Percentiles rank a stretch among this genome's conserved stretches.
These are phyloP conservation scores for Naganishia sp. DNA, from an alignment of 1,284 basidiomycete genomes.

Conservation along the genomic window DNA sequence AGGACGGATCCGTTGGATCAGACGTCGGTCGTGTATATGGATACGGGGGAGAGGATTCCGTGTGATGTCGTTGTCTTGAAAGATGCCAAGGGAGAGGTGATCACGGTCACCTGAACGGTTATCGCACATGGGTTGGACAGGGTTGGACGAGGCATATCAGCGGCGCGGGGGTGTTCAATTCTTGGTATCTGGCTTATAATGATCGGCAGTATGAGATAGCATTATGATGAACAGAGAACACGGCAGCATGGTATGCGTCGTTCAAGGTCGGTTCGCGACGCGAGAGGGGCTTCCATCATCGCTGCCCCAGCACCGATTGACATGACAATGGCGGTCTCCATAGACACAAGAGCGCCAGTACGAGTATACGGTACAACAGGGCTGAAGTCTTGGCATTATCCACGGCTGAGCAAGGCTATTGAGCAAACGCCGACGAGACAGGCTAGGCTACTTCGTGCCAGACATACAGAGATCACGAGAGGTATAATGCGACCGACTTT, in stretches of 20 bases:
- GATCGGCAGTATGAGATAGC: not conserved
- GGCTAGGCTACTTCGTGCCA: too few species aligned
- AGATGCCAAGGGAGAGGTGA: constrained; percentile 72
- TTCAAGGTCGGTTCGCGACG: not conserved
- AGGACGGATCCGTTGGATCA: constrained; percentile 76
- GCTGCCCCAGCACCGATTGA: too few species aligned
- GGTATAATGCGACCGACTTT: too few species aligned
- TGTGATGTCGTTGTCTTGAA: constrained; percentile 86
- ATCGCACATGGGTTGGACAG: not conserved
- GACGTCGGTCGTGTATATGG: constrained; percentile 83
- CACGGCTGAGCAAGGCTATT: too few species aligned
- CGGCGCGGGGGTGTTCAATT: not conserved
- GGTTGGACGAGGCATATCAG: not conserved
- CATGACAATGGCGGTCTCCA: too few species aligned
- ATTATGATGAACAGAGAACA: not conserved
- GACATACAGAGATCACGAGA: too few species aligned
- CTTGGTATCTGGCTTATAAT: not conserved
- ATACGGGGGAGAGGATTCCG: constrained; percentile 89
- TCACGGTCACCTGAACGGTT: constrained; percentile 68
- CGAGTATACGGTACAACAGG: too few species aligned
- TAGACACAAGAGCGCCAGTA: too few species aligned
- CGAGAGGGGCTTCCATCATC: too few species aligned
- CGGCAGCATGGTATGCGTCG: not conserved
- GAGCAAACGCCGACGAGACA: too few species aligned
- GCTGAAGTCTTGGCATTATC: too few species aligned